These are phyloP conservation scores for Pholiota molesta DNA, from an alignment of 768 basidiomycete genomes.

Conservation along the genomic window DNA sequence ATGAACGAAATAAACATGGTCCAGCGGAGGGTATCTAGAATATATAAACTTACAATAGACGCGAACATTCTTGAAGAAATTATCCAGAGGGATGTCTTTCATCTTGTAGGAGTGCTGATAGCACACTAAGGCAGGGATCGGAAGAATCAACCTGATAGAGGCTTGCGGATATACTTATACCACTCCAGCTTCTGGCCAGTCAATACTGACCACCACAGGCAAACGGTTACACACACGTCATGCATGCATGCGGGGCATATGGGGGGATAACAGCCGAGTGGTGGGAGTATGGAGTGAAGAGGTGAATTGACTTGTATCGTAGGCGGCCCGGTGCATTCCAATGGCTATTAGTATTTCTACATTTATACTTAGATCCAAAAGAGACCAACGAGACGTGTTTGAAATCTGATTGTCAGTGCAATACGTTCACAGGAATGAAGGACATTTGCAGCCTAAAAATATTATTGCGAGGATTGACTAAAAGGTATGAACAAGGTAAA, in stretches of 20 bases:
- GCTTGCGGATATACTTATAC: slow-evolving; percentile 7
- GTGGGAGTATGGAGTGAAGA: slow-evolving; percentile 4
- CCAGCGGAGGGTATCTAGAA: not conserved
- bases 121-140: not conserved
- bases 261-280: slow-evolving; percentile 5
- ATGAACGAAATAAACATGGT: not conserved
- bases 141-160: not conserved
- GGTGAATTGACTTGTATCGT: not conserved
- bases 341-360: not conserved
- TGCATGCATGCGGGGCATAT: slow-evolving; percentile 11
- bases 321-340: not conserved
- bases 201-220: not conserved
- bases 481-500: not conserved
- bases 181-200: not conserved
- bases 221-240: slow-evolving; percentile 1
- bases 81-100: not conserved
- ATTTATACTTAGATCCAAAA: not conserved
- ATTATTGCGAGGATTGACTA: not conserved
- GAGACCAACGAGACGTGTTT: not conserved
- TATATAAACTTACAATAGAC: slow-evolving; percentile 43
- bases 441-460: not conserved
- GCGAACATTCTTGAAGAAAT: slow-evolving; percentile 56
- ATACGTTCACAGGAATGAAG: not conserved
- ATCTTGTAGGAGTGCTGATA: not conserved
- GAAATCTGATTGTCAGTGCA: not conserved